These are phyloP conservation scores for Phyllosticta citrichinensis DNA, from an alignment of 2,329 filamentous ascomycete genomes.

Conservation along the genomic window DNA sequence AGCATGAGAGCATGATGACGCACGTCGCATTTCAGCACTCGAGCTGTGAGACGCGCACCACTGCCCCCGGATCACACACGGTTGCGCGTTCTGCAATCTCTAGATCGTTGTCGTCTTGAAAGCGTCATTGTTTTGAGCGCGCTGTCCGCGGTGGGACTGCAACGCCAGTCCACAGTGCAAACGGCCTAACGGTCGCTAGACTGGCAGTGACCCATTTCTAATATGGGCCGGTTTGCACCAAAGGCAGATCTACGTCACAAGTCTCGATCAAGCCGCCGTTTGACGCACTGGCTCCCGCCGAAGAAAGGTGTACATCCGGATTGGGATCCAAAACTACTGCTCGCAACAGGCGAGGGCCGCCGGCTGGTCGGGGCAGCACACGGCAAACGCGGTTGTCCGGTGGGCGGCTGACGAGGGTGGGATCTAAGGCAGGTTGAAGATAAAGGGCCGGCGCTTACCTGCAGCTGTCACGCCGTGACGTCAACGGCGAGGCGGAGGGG, in stretches of 20 bases:
- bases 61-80: background rate
- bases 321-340: slow-evolving; percentile 6
- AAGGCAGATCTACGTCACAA: background rate
- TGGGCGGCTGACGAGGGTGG: slow-evolving; percentile 1
- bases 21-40: background rate
- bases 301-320: slow-evolving; percentile 2
- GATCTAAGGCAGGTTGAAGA: slow-evolving; percentile 6
- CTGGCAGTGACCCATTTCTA: background rate
- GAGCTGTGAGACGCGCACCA: background rate
- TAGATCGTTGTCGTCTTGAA: background rate
- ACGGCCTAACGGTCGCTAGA: background rate
- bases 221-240: slow-evolving; percentile 1
- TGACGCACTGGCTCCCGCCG: background rate
- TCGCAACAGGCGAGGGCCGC: background rate
- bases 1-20: background rate
- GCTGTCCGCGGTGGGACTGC: background rate
- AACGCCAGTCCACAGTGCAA: background rate
- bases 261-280: slow-evolving; percentile 2
- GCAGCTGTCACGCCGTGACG: slow-evolving; percentile 2
- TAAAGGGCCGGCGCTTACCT: slow-evolving; percentile 6
- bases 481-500: background rate
- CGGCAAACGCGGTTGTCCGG: slow-evolving; percentile 5
- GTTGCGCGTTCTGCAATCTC: background rate
- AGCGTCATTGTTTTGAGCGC: background rate
- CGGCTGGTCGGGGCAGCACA: background rate